Percentiles rank a stretch among this genome's conserved stretches.
phyloP scores from a whole-genome alignment of 345 rosid genomes.

The Syzygium grande region DNA sequence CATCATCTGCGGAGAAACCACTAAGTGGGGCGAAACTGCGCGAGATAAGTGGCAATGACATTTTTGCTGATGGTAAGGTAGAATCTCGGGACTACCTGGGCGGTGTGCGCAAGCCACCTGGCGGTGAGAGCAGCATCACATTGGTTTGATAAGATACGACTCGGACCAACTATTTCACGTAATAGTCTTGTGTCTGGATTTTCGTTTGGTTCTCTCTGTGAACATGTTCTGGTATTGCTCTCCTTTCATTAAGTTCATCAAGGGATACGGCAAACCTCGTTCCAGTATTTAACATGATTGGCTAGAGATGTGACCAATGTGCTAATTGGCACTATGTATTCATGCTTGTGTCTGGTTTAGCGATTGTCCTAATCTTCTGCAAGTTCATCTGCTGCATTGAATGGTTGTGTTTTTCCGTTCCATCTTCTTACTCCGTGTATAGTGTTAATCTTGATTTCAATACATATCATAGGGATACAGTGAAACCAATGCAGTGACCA shows the following conservation, averaged over 20 bases:
- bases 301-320: neutral
- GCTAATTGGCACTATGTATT: neutral
- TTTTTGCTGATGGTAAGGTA: conserved; percentile 84
- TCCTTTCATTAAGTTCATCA: neutral
- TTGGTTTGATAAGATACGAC: conserved; percentile 34
- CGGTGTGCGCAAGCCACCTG: conserved; percentile 95
- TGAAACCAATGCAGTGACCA: neutral
- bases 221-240: neutral
- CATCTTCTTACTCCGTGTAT: neutral
- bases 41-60: conserved; percentile 82
- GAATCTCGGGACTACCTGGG: conserved; percentile 86
- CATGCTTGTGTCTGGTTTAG: neutral
- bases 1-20: conserved; percentile 52
- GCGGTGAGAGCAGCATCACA: conserved; percentile 93
- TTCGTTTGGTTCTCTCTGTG: neutral
- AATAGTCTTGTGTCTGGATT: neutral
- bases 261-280: neutral
- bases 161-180: neutral
- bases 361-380: neutral
- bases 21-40: conserved; percentile 64
- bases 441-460: neutral
- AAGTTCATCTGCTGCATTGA: neutral
- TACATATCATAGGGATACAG: neutral
- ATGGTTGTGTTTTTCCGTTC: neutral
- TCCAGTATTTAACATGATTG: neutral